phyloP scores from a whole-genome alignment of 768 basidiomycete genomes.

The Russula abietina region DNA sequence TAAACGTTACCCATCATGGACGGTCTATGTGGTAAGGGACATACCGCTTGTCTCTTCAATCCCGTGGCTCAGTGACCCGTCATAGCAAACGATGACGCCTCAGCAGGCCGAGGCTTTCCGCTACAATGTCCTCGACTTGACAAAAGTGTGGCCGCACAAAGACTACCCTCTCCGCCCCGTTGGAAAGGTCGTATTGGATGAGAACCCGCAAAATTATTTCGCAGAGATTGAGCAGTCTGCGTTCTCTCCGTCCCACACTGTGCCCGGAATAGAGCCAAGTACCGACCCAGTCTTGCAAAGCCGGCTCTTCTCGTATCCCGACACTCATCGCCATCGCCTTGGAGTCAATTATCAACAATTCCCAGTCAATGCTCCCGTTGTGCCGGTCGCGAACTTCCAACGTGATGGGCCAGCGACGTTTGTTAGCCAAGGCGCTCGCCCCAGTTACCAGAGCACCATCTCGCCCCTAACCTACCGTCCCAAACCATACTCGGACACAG shows the following conservation, averaged over 20 bases:
- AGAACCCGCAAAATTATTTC: constrained; percentile 83
- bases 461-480: constrained; percentile 60
- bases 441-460: constrained; percentile 83
- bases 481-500: constrained; percentile 34
- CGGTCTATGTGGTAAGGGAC: constrained; percentile 67
- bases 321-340: constrained; percentile 81
- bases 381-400: constrained; percentile 84
- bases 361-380: constrained; percentile 77
- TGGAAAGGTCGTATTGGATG: constrained; percentile 77
- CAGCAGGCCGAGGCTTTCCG: constrained; percentile 87
- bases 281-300: constrained; percentile 79
- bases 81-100: constrained; percentile 85
- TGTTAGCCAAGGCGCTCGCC: constrained; percentile 74
- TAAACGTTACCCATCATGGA: constrained; percentile 80
- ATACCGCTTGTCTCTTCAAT: not conserved
- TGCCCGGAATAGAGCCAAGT: constrained; percentile 86
- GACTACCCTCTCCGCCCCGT: constrained; percentile 85
- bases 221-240: constrained; percentile 92
- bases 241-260: constrained; percentile 81
- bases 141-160: constrained; percentile 86
- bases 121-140: constrained; percentile 86
- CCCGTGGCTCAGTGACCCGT: constrained; percentile 15
- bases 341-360: constrained; percentile 79
- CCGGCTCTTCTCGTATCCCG: constrained; percentile 91
- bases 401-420: constrained; percentile 69